Conservation (phyloP, 129 eudicot genomes). For the Mikania micrantha region DNA sequence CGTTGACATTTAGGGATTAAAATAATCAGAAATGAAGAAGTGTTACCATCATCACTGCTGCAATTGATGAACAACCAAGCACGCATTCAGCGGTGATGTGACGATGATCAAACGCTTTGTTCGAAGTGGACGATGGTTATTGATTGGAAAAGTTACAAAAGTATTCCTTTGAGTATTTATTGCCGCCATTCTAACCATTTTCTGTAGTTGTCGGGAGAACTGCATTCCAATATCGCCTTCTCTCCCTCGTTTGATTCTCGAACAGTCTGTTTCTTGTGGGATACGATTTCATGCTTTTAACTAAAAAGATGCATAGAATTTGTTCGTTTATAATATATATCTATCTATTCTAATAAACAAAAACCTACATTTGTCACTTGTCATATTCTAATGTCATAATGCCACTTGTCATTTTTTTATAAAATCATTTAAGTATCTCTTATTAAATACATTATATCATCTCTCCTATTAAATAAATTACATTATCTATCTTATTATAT, state of each 20-base stretch:
- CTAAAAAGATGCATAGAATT: no score
- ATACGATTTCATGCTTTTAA: background rate
- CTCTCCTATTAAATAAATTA: no score
- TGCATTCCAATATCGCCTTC: background rate
- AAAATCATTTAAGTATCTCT: no score
- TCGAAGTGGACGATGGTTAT: constrained; percentile 15
- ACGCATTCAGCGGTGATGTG: no score
- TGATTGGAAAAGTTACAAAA: background rate
- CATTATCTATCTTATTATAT: no score
- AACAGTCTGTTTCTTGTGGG: background rate
- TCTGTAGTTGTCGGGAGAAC: constrained; percentile 15
- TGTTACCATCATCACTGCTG: constrained; percentile 9
- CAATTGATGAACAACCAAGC: constrained; percentile 12
- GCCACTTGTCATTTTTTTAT: no score
- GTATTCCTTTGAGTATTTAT: background rate
- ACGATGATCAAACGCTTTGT: constrained; percentile 6
- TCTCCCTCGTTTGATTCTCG: background rate
- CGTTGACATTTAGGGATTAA: background rate
- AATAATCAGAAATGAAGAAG: background rate
- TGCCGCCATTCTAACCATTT: background rate
- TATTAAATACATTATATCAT: no score
- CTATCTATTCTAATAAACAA: no score
- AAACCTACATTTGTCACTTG: no score
- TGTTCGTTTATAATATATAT: no score
- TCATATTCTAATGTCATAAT: no score